Percentiles rank a stretch among this genome's conserved stretches.
These are phyloP conservation scores for Thielaviopsis euricoi DNA, from an alignment of 2,329 filamentous ascomycete species.

Conservation along the genomic window DNA sequence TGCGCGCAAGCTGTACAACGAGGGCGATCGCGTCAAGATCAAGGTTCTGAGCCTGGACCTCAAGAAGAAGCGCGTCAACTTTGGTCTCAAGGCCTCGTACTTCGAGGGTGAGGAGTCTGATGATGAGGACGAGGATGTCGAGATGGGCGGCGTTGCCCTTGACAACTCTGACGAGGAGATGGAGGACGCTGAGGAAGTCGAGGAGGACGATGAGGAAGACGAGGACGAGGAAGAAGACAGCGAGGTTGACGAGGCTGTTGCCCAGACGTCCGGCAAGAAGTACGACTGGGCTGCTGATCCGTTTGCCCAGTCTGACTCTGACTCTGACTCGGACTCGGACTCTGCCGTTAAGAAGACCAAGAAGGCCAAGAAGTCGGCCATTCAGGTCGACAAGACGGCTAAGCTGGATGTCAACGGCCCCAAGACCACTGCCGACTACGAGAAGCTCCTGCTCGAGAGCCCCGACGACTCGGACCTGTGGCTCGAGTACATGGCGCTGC, in stretches of 20 bases:
- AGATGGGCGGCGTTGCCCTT: conserved; percentile 28
- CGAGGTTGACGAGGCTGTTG: conserved; percentile 19
- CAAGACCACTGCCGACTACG: conserved; percentile 80
- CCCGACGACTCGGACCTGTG: conserved; percentile 87
- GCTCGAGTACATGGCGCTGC: conserved; percentile 98
- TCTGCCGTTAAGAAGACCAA: conserved; percentile 57
- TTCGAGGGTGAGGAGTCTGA: conserved; percentile 46
- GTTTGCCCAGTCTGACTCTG: conserved; percentile 41
- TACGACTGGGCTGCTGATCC: conserved; percentile 77
- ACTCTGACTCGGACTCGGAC: conserved; percentile 23
- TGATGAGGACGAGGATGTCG: conserved; percentile 32
- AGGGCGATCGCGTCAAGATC: conserved; percentile 87
- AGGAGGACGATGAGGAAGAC: conserved; percentile 16
- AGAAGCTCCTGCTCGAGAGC: conserved; percentile 78
- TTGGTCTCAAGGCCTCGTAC: conserved; percentile 85
- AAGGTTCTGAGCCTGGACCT: conserved; percentile 65
- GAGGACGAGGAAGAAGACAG: conserved; percentile 30
- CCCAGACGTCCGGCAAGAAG: conserved; percentile 44
- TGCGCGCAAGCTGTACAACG: conserved; percentile 75
- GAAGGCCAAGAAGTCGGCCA: conserved; percentile 40
- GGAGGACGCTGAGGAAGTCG: conserved; percentile 24
- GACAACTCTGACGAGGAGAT: conserved; percentile 24
- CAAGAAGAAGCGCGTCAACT: conserved; percentile 63
- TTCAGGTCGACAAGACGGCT: conserved; percentile 79
- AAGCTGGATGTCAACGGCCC: conserved; percentile 79